Evolutionary conservation across 305 asterid genomes (phyloP).

Genomic region (Fraxinus ornus): DNA sequence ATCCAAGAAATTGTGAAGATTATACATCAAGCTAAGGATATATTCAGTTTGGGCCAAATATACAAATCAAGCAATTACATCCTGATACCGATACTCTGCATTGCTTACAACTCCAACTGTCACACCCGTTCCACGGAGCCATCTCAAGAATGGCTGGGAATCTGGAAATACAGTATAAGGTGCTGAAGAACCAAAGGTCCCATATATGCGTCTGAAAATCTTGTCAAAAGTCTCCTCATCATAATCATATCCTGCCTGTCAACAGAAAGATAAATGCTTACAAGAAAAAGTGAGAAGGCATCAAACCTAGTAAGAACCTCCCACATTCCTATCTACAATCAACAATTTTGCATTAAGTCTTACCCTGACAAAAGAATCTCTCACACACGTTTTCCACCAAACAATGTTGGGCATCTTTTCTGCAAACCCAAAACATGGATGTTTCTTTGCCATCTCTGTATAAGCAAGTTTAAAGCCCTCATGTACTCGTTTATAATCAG

Average conservation of each 20-base stretch:
- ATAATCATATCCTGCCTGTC: constrained; percentile 94
- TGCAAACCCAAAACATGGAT: constrained; percentile 87
- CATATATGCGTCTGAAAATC: constrained; percentile 78
- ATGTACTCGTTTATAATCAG: constrained; percentile 83
- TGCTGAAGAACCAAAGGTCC: constrained; percentile 93
- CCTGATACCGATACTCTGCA: constrained; percentile 83
- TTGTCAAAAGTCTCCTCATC: constrained; percentile 92
- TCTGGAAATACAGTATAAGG: constrained; percentile 80
- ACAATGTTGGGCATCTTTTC: constrained; percentile 86
- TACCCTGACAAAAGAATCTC: constrained; percentile 86
- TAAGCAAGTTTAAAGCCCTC: constrained; percentile 91
- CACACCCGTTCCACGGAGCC: constrained; percentile 69
- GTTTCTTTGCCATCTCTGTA: constrained; percentile 83
- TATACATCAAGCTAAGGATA: neutral
- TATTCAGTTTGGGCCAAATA: neutral
- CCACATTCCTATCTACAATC: neutral
- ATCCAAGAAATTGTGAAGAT: constrained; percentile 5
- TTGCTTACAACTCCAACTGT: constrained; percentile 86
- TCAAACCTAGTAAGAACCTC: neutral
- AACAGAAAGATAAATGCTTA: constrained; percentile 18
- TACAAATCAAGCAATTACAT: constrained; percentile 46
- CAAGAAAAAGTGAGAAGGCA: constrained; percentile 1
- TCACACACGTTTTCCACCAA: constrained; percentile 96
- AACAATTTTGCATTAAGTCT: constrained; percentile 14
- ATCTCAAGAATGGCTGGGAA: constrained; percentile 78